Evolutionary conservation across 306 rosid species (phyloP).

Genomic region (Corylus americana): DNA sequence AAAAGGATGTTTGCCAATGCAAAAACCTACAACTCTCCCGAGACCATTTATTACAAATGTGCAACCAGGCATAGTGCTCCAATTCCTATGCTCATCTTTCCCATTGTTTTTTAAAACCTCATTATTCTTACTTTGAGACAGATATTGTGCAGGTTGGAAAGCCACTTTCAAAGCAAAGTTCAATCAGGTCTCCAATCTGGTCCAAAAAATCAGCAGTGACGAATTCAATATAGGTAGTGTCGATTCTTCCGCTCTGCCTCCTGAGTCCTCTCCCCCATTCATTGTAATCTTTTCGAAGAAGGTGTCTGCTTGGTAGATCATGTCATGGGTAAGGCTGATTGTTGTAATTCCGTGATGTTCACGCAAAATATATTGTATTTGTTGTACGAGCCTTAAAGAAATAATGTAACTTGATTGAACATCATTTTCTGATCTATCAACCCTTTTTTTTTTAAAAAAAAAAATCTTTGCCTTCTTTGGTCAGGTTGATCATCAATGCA

Average conservation of each 20-base stretch:
- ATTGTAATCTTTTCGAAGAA: not conserved
- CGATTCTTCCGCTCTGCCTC: too few species aligned
- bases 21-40: conserved; percentile 88
- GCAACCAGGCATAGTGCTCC: conserved; percentile 52
- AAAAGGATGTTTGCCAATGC: conserved; percentile 92
- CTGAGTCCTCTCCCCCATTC: too few species aligned
- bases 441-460: too few species aligned
- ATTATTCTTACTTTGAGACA: not conserved
- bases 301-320: not conserved
- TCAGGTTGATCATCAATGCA: too few species aligned
- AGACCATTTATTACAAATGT: conserved; percentile 89
- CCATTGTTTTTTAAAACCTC: not conserved
- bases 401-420: not conserved
- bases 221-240: not conserved
- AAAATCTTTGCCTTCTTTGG: too few species aligned
- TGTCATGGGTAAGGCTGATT: not conserved
- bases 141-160: conserved; percentile 60
- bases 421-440: not conserved
- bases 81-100: not conserved
- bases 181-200: conserved; percentile 66
- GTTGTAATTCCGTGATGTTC: not conserved
- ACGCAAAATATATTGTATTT: not conserved
- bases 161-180: conserved; percentile 79
- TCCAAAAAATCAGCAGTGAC: conserved; percentile 57
- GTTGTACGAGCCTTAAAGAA: not conserved